A percentile compares a stretch with the other conserved stretches of the same genome.
Evolutionary conservation across 2,329 filamentous ascomycete species (phyloP).

Genomic region (Mycosphaerella sp.): DNA sequence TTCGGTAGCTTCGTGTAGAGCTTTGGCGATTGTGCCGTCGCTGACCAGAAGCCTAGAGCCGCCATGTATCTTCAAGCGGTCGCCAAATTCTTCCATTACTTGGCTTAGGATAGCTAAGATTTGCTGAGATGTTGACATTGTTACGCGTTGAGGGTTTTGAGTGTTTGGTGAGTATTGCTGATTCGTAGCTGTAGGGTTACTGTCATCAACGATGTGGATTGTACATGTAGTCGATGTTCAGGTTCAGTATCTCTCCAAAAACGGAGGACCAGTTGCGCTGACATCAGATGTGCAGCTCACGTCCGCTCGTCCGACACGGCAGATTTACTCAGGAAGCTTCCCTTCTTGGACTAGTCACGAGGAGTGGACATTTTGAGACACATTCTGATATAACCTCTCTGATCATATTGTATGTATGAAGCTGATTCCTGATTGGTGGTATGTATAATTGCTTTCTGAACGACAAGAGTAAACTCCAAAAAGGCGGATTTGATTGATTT

Average conservation of each 20-base stretch:
- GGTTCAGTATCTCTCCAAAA: not conserved
- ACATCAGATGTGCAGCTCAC: constrained; percentile 1
- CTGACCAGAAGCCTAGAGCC: constrained; percentile 22
- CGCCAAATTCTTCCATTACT: constrained; percentile 19
- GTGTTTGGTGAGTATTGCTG: not conserved
- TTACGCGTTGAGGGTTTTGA: not conserved
- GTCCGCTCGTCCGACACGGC: constrained; percentile 8
- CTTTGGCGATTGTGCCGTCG: constrained; percentile 19
- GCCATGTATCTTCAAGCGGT: constrained; percentile 20
- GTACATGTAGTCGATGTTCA: not conserved
- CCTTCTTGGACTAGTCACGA: not conserved
- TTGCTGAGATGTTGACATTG: constrained; percentile 5
- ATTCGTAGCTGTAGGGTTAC: not conserved
- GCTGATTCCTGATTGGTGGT: too few species aligned
- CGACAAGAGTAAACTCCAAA: too few species aligned
- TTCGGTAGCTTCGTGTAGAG: constrained; percentile 18
- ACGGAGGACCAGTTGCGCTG: not conserved
- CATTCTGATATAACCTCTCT: not conserved
- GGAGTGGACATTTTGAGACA: not conserved
- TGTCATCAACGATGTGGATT: not conserved
- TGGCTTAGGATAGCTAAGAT: constrained; percentile 16
- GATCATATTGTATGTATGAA: too few species aligned
- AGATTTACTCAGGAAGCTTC: constrained; percentile 3
- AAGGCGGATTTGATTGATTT: too few species aligned
- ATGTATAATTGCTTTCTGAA: too few species aligned